A percentile compares a stretch with the other conserved stretches of the same genome.
Conservation (phyloP, 176 grass and related monocot genomes). For the Cocos nucifera region DNA sequence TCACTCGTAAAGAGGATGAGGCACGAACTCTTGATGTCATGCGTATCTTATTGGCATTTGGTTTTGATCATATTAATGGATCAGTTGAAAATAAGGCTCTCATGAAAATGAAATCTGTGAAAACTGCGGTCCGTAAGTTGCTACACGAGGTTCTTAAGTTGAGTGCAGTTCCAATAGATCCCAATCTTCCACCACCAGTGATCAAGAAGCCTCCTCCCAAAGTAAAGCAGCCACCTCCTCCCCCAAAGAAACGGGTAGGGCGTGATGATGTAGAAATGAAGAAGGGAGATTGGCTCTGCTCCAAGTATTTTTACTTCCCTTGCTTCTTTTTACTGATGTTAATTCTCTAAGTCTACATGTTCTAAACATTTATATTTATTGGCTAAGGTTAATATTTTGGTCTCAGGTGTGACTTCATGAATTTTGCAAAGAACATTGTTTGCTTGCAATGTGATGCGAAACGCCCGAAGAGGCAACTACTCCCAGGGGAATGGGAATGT, state of each 20-base stretch:
- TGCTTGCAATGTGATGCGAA: constrained; percentile 93
- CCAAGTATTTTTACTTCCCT: constrained; percentile 54
- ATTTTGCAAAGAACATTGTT: constrained; percentile 81
- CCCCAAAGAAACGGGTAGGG: constrained; percentile 84
- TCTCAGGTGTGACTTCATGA: constrained; percentile 98
- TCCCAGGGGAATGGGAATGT: constrained; percentile 96
- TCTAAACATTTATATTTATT: constrained; percentile 9
- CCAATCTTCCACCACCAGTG: constrained; percentile 67
- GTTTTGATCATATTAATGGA: constrained; percentile 71
- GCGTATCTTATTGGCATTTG: constrained; percentile 71
- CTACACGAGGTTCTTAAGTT: constrained; percentile 75
- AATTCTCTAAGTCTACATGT: constrained; percentile 22
- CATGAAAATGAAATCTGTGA: constrained; percentile 67
- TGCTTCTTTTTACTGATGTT: constrained; percentile 9
- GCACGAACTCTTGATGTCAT: constrained; percentile 88
- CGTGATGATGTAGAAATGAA: constrained; percentile 97
- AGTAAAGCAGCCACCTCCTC: constrained; percentile 74
- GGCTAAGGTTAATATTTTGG: constrained; percentile 16
- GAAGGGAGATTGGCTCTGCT: constrained; percentile 98
- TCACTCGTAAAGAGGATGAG: constrained; percentile 89
- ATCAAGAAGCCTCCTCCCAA: constrained; percentile 69
- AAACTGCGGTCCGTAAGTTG: constrained; percentile 67
- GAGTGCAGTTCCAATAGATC: constrained; percentile 76
- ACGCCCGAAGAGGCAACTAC: constrained; percentile 80
- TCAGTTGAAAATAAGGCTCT: constrained; percentile 79